These are phyloP conservation scores for Ajuga chamaepitys DNA, from an alignment of 257 asterid species.

Conservation along the genomic window DNA sequence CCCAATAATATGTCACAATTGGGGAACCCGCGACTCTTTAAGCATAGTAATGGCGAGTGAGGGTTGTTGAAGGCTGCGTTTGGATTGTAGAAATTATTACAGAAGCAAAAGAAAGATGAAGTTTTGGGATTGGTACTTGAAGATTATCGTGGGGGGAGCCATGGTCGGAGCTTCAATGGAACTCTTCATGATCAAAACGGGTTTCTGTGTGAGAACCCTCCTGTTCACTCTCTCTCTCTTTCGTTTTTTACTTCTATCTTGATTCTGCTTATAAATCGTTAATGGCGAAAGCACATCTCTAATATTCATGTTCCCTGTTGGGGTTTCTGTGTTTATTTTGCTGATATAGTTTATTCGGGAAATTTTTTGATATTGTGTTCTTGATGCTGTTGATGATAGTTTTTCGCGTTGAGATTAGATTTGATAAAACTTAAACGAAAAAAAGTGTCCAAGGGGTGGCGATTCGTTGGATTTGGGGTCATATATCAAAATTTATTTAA, in stretches of 20 bases:
- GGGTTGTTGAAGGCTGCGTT: not conserved
- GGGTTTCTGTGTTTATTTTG: not conserved
- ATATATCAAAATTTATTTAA: too few relatives aligned
- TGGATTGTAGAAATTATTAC: not conserved
- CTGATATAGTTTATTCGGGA: not conserved
- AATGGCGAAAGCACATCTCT: not conserved
- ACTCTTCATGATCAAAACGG: slow-evolving; percentile 91
- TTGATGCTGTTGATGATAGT: not conserved
- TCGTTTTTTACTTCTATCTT: not conserved
- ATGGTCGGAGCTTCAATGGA: slow-evolving; percentile 90
- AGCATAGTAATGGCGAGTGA: not conserved
- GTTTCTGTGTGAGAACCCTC: slow-evolving; percentile 78
- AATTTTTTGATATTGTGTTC: not conserved
- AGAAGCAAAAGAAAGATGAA: slow-evolving; percentile 36
- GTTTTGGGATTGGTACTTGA: slow-evolving; percentile 81
- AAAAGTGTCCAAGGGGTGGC: too few relatives aligned
- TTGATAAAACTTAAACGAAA: not conserved
- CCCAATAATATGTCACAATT: not conserved
- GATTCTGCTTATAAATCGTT: not conserved
- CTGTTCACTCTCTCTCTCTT: slow-evolving; percentile 19
- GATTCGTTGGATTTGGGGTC: too few relatives aligned
- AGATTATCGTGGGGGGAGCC: slow-evolving; percentile 59
- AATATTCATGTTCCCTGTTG: not conserved
- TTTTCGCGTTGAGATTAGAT: slow-evolving; percentile 1
- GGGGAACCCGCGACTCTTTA: not conserved